Conservation (phyloP, 192 early-diverging fungal species). For the Backusella liffmaniae region DNA sequence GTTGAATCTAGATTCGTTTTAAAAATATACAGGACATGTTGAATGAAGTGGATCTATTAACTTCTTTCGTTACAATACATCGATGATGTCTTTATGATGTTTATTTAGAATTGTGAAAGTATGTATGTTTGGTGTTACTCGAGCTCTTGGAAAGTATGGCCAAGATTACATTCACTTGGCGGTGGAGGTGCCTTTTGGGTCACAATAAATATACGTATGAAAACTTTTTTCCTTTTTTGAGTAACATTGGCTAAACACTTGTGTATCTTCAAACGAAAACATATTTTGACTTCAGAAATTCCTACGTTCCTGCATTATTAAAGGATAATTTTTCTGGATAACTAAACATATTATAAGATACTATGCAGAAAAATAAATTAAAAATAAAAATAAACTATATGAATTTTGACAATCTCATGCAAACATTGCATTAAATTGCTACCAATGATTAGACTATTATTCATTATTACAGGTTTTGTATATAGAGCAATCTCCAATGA, state of each 20-base stretch:
- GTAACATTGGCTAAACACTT: background rate
- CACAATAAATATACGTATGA: background rate
- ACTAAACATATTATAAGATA: background rate
- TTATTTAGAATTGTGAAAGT: background rate
- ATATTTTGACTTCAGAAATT: background rate
- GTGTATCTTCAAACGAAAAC: background rate
- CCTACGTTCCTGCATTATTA: background rate
- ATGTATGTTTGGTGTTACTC: background rate
- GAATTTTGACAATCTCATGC: background rate
- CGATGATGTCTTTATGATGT: background rate
- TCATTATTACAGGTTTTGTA: background rate
- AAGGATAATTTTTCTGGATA: background rate
- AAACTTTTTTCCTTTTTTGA: background rate
- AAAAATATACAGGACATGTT: background rate
- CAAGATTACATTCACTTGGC: background rate
- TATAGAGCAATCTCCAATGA: background rate
- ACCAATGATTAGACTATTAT: background rate
- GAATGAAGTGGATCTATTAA: background rate
- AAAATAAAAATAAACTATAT: background rate
- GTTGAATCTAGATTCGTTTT: background rate
- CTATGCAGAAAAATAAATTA: background rate
- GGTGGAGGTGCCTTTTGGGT: background rate
- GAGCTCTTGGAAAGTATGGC: background rate
- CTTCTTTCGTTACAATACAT: background rate
- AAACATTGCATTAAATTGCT: background rate